phyloP scores from a whole-genome alignment of 768 basidiomycete genomes.

The Cystofilobasidium ferigula region DNA sequence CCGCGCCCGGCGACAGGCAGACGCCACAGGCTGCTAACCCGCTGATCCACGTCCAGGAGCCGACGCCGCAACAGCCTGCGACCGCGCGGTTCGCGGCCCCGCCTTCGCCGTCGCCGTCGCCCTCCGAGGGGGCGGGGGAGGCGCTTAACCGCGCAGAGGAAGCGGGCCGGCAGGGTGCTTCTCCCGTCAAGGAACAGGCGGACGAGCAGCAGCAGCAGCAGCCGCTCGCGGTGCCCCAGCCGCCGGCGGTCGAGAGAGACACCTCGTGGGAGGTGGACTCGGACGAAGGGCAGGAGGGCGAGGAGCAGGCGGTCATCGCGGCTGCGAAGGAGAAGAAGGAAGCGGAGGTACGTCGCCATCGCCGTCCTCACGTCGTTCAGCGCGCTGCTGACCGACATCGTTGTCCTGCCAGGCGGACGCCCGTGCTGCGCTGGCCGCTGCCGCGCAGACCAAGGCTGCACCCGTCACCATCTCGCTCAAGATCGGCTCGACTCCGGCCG shows the following conservation, averaged over 20 bases:
- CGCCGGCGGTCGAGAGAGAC: neutral
- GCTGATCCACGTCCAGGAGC: slow-evolving; percentile 2
- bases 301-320: neutral
- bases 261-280: slow-evolving; percentile 1
- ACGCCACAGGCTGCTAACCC: neutral
- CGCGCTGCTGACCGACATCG: neutral
- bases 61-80: neutral
- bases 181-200: neutral
- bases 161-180: no score
- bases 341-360: neutral
- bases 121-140: no score
- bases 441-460: neutral
- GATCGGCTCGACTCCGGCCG: neutral
- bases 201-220: no score
- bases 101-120: neutral
- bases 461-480: slow-evolving; percentile 4
- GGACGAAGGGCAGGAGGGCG: neutral
- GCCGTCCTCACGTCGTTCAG: neutral
- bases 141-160: no score
- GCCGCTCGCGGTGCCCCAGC: neutral
- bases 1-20: neutral
- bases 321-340: neutral
- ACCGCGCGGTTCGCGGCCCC: neutral
- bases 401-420: neutral
- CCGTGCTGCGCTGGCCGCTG: neutral